These are phyloP conservation scores for Wickerhamomyces sp. DNA, from an alignment of 1,139 yeast genomes.

Conservation along the genomic window DNA sequence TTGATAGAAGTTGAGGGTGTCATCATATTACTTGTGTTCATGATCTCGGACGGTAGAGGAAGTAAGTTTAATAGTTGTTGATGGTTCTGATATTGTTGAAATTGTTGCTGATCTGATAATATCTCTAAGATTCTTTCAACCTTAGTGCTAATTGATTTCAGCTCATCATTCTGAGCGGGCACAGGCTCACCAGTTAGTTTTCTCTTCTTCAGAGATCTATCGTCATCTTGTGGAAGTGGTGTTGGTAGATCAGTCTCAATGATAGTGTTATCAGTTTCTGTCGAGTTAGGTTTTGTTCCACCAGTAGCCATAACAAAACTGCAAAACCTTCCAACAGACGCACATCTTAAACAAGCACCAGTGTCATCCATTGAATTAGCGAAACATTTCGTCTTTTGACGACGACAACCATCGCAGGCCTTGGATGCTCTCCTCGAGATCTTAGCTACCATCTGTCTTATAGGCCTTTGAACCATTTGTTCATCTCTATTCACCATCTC, in stretches of 20 bases:
- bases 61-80: background rate
- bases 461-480: background rate
- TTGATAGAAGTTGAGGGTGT: conserved; percentile 3
- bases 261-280: too few species aligned
- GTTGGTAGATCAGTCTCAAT: background rate
- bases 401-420: conserved; percentile 28
- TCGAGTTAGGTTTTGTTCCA: background rate
- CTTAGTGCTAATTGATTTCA: conserved; percentile 5
- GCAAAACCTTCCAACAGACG: conserved; percentile 25
- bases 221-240: background rate
- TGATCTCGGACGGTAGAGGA: background rate
- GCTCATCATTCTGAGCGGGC: too few species aligned
- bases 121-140: conserved; percentile 9
- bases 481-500: background rate
- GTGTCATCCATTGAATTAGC: conserved; percentile 21
- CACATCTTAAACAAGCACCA: conserved; percentile 25
- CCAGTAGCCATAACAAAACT: conserved; percentile 24
- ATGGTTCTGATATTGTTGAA: conserved; percentile 2
- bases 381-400: conserved; percentile 27
- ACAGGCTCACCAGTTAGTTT: conserved; percentile 10
- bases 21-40: conserved; percentile 6
- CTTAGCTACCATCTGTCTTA: conserved; percentile 2
- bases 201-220: conserved; percentile 5
- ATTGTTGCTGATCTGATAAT: background rate
- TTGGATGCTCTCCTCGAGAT: conserved; percentile 21